These are phyloP conservation scores for Rhodofomes roseus DNA, from an alignment of 1,284 basidiomycete genomes.

Conservation along the genomic window DNA sequence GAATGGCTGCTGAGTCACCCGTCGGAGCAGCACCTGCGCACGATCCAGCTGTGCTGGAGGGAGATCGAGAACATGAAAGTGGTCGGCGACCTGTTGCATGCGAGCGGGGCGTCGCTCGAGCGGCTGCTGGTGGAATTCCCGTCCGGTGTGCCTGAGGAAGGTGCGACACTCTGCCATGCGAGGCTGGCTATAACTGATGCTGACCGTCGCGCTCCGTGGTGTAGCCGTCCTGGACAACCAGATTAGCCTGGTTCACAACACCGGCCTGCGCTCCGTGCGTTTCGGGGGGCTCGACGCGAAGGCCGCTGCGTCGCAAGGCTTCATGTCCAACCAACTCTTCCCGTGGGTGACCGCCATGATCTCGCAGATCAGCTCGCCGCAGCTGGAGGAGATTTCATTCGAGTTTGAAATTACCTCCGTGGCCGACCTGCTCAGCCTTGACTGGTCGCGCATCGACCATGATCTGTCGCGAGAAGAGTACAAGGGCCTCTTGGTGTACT, in stretches of 20 bases:
- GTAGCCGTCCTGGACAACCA: conserved; percentile 23
- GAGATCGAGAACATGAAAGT: conserved; percentile 27
- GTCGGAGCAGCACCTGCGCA: conserved; percentile 23
- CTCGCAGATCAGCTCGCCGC: conserved; percentile 19
- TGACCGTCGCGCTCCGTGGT: neutral
- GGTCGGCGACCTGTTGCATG: conserved; percentile 26
- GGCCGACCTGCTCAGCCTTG: conserved; percentile 21
- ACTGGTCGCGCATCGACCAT: conserved; percentile 27
- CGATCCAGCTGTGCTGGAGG: conserved; percentile 31
- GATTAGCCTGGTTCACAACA: conserved; percentile 28
- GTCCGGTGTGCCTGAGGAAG: conserved; percentile 22
- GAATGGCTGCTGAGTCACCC: conserved; percentile 29
- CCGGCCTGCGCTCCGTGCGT: conserved; percentile 26
- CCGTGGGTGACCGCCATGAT: conserved; percentile 26
- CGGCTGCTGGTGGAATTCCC: conserved; percentile 29
- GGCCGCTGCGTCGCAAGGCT: conserved; percentile 18
- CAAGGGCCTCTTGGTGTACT: conserved; percentile 22
- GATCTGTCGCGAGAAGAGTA: conserved; percentile 24
- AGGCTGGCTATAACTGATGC: neutral
- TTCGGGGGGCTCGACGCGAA: conserved; percentile 27
- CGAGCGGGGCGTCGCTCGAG: conserved; percentile 28
- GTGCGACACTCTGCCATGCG: conserved; percentile 8
- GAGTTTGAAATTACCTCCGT: conserved; percentile 26
- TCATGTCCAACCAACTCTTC: conserved; percentile 24
- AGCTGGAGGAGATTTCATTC: conserved; percentile 24